A percentile compares a stretch with the other conserved stretches of the same genome.
phyloP scores from a whole-genome alignment of 495 filamentous ascomycete species.

The Lepidopterella palustris region DNA sequence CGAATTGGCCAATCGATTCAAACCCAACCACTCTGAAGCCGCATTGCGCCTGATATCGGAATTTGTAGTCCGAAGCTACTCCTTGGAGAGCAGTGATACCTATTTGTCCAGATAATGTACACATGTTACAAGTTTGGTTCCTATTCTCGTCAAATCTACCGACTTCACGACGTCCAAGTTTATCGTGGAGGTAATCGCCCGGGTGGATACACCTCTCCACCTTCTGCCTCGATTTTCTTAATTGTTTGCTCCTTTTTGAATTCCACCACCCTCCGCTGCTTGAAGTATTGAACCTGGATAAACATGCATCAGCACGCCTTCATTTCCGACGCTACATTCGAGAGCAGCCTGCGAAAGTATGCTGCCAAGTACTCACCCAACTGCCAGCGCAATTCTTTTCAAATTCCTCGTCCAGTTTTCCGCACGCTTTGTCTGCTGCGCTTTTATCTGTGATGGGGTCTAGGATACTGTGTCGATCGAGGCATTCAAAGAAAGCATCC shows the following conservation, averaged over 20 bases:
- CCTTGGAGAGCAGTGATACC: no score
- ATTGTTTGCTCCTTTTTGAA: conserved; percentile 74
- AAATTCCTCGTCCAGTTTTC: conserved; percentile 56
- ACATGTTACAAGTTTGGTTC: conserved; percentile 12
- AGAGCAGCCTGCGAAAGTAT: no score
- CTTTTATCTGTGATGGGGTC: conserved; percentile 74
- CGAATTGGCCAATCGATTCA: no score
- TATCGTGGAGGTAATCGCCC: no score
- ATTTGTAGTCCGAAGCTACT: no score
- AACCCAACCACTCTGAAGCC: no score
- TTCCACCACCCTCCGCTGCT: conserved; percentile 89
- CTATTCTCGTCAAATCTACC: no score
- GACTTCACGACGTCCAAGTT: no score
- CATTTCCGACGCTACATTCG: not conserved
- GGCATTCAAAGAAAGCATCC: conserved; percentile 77
- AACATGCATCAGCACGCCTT: conserved; percentile 5
- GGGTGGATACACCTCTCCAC: conserved; percentile 41
- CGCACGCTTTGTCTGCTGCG: conserved; percentile 58
- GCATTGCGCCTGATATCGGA: no score
- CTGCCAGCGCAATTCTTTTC: conserved; percentile 68
- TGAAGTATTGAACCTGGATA: conserved; percentile 88
- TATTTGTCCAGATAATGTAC: no score
- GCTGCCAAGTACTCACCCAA: conserved; percentile 58
- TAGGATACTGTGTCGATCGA: conserved; percentile 73
- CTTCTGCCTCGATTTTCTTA: conserved; percentile 71